Base-by-base conservation (phyloP, 78 protist species). In the Bodo saltans region DNA sequence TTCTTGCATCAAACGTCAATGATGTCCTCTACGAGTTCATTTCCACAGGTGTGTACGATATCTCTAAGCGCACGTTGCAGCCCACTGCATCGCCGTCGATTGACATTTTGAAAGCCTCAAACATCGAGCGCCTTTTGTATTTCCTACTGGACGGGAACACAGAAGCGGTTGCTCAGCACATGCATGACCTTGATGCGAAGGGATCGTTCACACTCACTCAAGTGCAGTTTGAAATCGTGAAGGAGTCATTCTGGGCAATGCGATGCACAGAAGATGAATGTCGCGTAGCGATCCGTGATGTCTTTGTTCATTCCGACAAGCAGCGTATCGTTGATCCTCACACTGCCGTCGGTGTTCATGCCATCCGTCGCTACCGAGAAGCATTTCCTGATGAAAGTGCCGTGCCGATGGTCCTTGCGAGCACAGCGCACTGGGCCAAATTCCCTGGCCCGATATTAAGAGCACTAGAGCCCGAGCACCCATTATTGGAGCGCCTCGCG, bases 1-100 rank as follows among this genome's bases (percentile, higher is more conserved):
- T 88, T 33, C 68, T 60, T 29, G 83, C 91, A n/a, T 38, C 87
- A 34, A 88, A 88, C 79, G 73, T 80, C 21, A 88, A 88, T 27
- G 78, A 88, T 47, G 87, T 88, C 27, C 33, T 88, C 12, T 30
- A 80, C 23, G 72, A 83, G 0, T 88, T 88, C 83, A 33, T 88
- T 41, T 1, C 25, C 28, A 76, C 71, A 11, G 91, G 91, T 23
- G n/a, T 42, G 71, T 84, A 88, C 78, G 78, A 68, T n/a, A 40
- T 74, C 1, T 28, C 33, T 3, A 0, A 0, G 34, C 72, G 40
- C 21, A 26, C 37, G 21, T 28, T 37, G 67, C 4, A 1, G 52
- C 71, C 17, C 29, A 69, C 85, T 28, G 35, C 53, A 1, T 69
- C 78, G 35, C 85, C 85, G 3, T 4, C 70, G 42, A 82, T 82